A percentile compares a stretch with the other conserved stretches of the same genome.
Evolutionary conservation across 2,329 filamentous ascomycete species (phyloP).

Genomic region (Neofusicoccum umdonicola): DNA sequence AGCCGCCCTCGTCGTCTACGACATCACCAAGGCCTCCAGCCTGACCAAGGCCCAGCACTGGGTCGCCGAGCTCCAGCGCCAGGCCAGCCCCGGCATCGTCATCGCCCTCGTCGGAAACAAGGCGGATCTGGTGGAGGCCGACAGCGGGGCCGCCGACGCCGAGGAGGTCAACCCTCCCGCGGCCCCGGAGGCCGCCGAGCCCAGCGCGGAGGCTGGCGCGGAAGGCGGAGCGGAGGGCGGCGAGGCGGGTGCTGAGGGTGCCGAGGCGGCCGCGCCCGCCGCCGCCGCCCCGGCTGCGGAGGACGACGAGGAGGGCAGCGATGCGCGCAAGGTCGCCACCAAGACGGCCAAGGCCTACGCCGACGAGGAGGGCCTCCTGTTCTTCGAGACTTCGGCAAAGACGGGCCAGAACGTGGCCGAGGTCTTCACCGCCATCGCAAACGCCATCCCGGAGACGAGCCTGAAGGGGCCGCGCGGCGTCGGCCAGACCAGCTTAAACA

Average conservation of each 20-base stretch:
- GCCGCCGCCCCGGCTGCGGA: slow-evolving; percentile 29
- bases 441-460: slow-evolving; percentile 95
- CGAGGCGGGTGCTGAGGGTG: slow-evolving; percentile 37
- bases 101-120: slow-evolving; percentile 96
- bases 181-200: slow-evolving; percentile 21
- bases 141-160: slow-evolving; percentile 37
- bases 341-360: slow-evolving; percentile 90
- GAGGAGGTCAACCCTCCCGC: slow-evolving; percentile 41
- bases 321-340: slow-evolving; percentile 85
- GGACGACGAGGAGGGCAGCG: slow-evolving; percentile 61
- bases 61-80: slow-evolving; percentile 95
- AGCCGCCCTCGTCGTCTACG: slow-evolving; percentile 95
- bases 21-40: slow-evolving; percentile 93
- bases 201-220: slow-evolving; percentile 41
- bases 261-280: slow-evolving; percentile 16
- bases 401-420: slow-evolving; percentile 91
- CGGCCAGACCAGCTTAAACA: slow-evolving; percentile 56
- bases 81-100: slow-evolving; percentile 93
- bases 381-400: slow-evolving; percentile 98
- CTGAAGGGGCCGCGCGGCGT: slow-evolving; percentile 81
- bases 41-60: slow-evolving; percentile 97
- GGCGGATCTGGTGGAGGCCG: slow-evolving; percentile 66
- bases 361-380: slow-evolving; percentile 88
- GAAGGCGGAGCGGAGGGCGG: slow-evolving; percentile 49
- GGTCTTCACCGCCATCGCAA: slow-evolving; percentile 97